Conservation (phyloP, 345 rosid species). For the Eucalyptus sp. region DNA sequence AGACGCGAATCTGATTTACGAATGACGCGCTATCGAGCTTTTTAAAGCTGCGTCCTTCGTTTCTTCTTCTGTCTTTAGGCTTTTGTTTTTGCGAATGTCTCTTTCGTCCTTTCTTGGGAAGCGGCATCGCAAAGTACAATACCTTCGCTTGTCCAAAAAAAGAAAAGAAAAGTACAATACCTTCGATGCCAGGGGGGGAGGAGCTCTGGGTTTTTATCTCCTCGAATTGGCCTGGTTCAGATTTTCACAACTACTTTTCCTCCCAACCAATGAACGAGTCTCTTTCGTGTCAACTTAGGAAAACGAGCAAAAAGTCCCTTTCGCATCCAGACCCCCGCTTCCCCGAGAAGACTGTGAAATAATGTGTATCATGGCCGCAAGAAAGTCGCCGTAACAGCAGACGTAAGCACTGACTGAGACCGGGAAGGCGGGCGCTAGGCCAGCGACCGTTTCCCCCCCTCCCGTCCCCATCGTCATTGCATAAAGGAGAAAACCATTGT, state of each 20-base stretch:
- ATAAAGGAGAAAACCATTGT: background rate
- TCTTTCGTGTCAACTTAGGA: background rate
- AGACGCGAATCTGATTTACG: background rate
- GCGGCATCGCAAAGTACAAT: background rate
- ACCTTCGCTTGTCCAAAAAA: background rate
- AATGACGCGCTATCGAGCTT: background rate
- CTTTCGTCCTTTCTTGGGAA: background rate
- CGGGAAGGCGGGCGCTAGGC: background rate
- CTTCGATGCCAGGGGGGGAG: background rate
- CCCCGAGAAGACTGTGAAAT: background rate
- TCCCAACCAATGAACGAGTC: background rate
- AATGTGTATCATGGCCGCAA: background rate
- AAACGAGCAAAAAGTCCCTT: background rate
- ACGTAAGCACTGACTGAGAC: background rate
- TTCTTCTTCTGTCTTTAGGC: background rate
- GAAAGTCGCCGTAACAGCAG: background rate
- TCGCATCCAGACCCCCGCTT: background rate
- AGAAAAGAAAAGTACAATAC: background rate
- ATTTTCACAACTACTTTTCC: background rate
- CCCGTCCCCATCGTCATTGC: constrained; percentile 1
- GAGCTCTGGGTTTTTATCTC: background rate
- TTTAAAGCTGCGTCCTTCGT: background rate
- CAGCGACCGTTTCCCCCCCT: background rate
- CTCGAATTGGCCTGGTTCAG: background rate
- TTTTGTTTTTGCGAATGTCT: background rate